Conservation (phyloP, 495 filamentous ascomycete genomes). For the Penicillium angulare region DNA sequence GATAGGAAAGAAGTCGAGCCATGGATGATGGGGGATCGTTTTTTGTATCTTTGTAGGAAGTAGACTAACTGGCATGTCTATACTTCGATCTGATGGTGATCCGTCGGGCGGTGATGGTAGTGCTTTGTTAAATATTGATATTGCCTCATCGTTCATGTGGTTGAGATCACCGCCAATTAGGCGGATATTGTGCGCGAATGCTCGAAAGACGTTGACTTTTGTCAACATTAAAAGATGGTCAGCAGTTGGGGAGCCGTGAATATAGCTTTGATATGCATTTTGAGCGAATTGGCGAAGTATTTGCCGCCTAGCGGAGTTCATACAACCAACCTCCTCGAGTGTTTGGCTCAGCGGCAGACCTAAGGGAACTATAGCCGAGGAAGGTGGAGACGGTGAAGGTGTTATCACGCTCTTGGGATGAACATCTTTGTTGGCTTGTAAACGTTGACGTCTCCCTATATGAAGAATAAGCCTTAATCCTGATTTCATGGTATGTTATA, state of each 20-base stretch:
- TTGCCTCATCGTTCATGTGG: conserved; percentile 32
- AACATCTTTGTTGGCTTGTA: conserved; percentile 8
- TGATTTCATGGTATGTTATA: too few relatives aligned
- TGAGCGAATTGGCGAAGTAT: conserved; percentile 26
- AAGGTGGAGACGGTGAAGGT: neutral
- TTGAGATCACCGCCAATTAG: conserved; percentile 16
- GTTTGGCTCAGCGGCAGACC: neutral
- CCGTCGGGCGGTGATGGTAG: neutral
- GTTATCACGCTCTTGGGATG: conserved; percentile 16
- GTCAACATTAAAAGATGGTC: conserved; percentile 44
- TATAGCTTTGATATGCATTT: conserved; percentile 30
- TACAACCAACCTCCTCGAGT: neutral
- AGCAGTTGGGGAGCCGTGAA: conserved; percentile 27
- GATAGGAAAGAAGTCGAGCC: conserved; percentile 54
- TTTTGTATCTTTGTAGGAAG: conserved; percentile 47
- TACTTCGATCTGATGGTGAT: neutral
- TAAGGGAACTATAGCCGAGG: neutral
- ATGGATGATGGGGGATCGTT: conserved; percentile 44
- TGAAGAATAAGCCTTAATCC: too few relatives aligned
- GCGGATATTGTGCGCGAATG: conserved; percentile 21
- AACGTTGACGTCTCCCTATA: conserved; percentile 17
- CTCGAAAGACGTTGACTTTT: conserved; percentile 44
- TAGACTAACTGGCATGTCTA: conserved; percentile 37
- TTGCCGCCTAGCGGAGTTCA: neutral
- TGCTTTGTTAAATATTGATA: conserved; percentile 29